Base-by-base conservation (phyloP, 116 monocot species). In the Posidonia oceanica region DNA sequence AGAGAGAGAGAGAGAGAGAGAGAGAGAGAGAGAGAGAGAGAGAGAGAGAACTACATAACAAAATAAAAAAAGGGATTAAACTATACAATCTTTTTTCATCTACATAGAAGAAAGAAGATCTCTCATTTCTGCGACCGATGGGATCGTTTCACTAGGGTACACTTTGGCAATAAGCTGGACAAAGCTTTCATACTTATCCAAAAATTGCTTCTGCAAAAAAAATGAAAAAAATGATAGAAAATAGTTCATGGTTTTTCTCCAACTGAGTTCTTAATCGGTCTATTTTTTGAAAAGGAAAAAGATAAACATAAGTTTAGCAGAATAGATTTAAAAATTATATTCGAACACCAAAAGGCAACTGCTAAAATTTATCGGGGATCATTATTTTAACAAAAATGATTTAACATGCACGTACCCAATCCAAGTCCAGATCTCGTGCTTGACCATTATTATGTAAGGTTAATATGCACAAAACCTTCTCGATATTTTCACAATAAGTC, bases 101-200 rank as follows among this genome's bases (percentile, higher is more conserved):
- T 96, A 96, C 78, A 87, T 81, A 14, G 83, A 80, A 65, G 81
- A 73, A 74, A 93, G 92, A 73, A 83, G 77, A 0, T 81, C 86
- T 72, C 67, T 85, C 87, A 98, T 89, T 63, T 98, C 92, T 36
- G 38, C 74, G 4, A 80, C 93, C 2, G 93, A 76, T 1, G 79
- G 79, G 22, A 92, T 75, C 22, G 59, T 61, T 76, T 98, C 98
- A 67, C 71, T 87, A 36, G 84, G 83, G 63, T 98, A 98, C 48
- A 98, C 82, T 75, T 80, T 89, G 37, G 70, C 71, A 51, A 90
- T 87, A 29, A 92, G 82, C 68, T 85, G 85, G 20, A 80, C 80
- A 68, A 98, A 90, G 79, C 90, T 93, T 18, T 87, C 92, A 66
- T 98, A 98, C 72, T 89, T 98, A 36, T 93, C 90, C 67, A 87